Evolutionary conservation across 1,284 basidiomycete species (phyloP).

Genomic region (Melanopsichium pennsylvanicum): DNA sequence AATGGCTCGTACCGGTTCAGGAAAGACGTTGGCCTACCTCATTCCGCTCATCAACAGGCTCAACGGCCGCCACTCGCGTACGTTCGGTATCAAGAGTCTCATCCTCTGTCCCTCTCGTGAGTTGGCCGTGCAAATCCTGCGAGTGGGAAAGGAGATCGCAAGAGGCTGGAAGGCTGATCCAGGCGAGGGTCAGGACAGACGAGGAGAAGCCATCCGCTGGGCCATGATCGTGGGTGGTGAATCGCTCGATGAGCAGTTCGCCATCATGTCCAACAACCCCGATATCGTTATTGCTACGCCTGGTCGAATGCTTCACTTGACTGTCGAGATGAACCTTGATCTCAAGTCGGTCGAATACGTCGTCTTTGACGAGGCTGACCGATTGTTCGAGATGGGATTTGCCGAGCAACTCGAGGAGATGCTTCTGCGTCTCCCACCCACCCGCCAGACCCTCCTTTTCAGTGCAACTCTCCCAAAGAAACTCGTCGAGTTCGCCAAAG

Average conservation of each 20-base stretch:
- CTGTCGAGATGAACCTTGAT: conserved; percentile 96
- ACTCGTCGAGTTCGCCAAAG: conserved; percentile 96
- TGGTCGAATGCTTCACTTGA: conserved; percentile 91
- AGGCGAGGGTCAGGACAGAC: conserved; percentile 68
- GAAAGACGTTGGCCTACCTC: conserved; percentile 96
- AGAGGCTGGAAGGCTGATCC: conserved; percentile 72
- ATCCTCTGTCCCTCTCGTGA: conserved; percentile 93
- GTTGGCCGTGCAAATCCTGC: conserved; percentile 89
- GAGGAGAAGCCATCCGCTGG: conserved; percentile 79
- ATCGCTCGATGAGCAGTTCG: conserved; percentile 93
- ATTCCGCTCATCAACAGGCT: conserved; percentile 89
- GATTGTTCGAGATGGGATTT: conserved; percentile 98
- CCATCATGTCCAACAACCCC: conserved; percentile 91
- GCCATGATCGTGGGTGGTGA: conserved; percentile 95
- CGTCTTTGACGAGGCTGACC: conserved; percentile 97
- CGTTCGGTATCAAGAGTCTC: conserved; percentile 85
- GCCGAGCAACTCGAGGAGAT: conserved; percentile 91
- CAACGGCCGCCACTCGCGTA: conserved; percentile 78
- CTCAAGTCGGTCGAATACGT: conserved; percentile 86
- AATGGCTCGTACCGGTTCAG: conserved; percentile 98
- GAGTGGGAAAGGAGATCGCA: conserved; percentile 91
- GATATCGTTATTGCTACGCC: conserved; percentile 80
- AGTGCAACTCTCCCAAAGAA: conserved; percentile 95
- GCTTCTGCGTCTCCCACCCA: conserved; percentile 81
- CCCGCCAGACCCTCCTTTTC: conserved; percentile 90